Conservation (phyloP, 768 basidiomycete species). For the Termitomyces titanicus region DNA sequence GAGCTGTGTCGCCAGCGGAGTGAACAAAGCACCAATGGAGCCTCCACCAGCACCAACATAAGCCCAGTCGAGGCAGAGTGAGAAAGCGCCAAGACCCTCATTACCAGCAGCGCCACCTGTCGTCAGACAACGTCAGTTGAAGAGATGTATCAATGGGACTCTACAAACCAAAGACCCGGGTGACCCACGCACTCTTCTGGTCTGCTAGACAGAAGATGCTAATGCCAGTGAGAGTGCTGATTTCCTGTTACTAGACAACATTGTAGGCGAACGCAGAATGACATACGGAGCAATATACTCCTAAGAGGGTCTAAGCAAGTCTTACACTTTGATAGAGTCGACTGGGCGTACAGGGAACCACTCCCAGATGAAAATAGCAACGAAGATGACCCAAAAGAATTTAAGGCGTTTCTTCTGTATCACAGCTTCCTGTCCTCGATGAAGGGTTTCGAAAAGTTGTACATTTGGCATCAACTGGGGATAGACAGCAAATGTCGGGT, state of each 20-base stretch:
- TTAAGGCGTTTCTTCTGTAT: slow-evolving; percentile 49
- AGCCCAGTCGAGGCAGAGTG: slow-evolving; percentile 63
- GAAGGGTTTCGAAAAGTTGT: slow-evolving; percentile 40
- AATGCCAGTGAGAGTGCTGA: slow-evolving; percentile 52
- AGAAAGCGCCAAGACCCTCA: slow-evolving; percentile 58
- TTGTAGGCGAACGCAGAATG: too few relatives aligned
- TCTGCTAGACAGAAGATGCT: slow-evolving; percentile 55
- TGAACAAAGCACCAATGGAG: slow-evolving; percentile 42
- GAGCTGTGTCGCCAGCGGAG: slow-evolving; percentile 52
- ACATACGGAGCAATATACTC: slow-evolving; percentile 40
- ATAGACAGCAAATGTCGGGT: slow-evolving; percentile 41
- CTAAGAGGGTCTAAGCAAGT: too few relatives aligned
- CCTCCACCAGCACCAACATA: slow-evolving; percentile 46
- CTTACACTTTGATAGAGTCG: too few relatives aligned
- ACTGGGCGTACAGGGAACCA: slow-evolving; percentile 35
- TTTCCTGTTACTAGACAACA: background rate
- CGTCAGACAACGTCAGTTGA: background rate
- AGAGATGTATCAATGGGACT: too few relatives aligned
- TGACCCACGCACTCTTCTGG: slow-evolving; percentile 34
- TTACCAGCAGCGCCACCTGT: slow-evolving; percentile 54
- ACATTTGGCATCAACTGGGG: slow-evolving; percentile 38
- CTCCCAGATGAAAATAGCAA: slow-evolving; percentile 54
- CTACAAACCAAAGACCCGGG: slow-evolving; percentile 11
- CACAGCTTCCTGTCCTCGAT: slow-evolving; percentile 38
- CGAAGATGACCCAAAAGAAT: slow-evolving; percentile 53